Evolutionary conservation across 192 early-diverging fungal species (phyloP), one percentile per base, ranked within the genome.

Genomic region (Coemansia sp.): DNA sequence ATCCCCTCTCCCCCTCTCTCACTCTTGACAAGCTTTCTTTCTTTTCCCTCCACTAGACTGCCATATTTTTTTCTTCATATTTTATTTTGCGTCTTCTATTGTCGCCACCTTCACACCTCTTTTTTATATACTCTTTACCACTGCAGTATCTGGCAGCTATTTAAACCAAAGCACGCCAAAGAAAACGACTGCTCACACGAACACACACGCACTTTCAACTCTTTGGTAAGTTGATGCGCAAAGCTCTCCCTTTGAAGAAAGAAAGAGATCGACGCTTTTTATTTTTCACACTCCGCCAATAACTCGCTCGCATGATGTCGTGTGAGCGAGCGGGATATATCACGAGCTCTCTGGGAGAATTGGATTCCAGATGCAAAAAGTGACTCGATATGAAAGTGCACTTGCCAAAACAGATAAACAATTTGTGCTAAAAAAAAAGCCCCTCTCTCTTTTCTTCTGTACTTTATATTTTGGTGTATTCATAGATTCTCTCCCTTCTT

Each of bases 21-120:
- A 26, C 60, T 28, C 50, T 32, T 57, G 26, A 26, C 26, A 26
- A 26, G 17, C 32, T 68, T 64, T 39, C 49, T 49, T 38, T 64
- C 68, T 32, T 61, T 58, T 17, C 35, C 30, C 44, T 21, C 28
- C 30, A 58, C 30, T 58, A 58, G 55, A 58, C 55, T 35, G 55
- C 55, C 55, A 58, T 23, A 52, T 52, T 52, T 33, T 58, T 55
- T 14, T 52, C n/a, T 58, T 55, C 5, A 9, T 55, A 30, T 30
- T 16, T 58, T 35, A 58, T 8, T 58, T 33, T 58, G 55, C 55
- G 55, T 58, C 32, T 58, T 5, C 16, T 58, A 33, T 58, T 58
- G 47, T 50, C 47, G 47, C 11, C 26, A 26, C 55, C 55, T n/a
- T 50, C 46, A 47, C 46, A 19, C 46, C 46, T 19, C 47, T 50